Base-by-base conservation (phyloP, 2,329 filamentous ascomycete genomes). In the Didymella keratinophila region DNA sequence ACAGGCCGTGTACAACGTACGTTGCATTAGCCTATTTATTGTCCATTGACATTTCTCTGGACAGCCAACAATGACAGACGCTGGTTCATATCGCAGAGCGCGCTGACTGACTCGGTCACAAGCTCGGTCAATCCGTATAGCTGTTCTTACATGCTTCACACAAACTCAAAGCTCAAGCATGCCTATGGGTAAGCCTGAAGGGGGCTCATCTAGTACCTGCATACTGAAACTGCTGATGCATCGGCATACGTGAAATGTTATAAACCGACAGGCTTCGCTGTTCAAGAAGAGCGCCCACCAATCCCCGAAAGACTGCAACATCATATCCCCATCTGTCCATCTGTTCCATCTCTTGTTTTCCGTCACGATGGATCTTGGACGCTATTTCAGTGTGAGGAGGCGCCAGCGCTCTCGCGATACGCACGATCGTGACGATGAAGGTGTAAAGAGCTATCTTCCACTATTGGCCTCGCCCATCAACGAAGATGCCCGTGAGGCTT, bases 401-500 rank as follows among this genome's bases (percentile, higher is more conserved):
- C 43, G 43, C 23, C 48, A 48, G 27, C 34, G 21, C 10, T 52
- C 55, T 39, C 48, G 37, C 10, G 37, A 57, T 12, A 16, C 27
- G n/a, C 43, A 30, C 18, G 37, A 23, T 16, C 12, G 14, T 3
- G 43, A 57, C 20, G 37, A 42, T n/a, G 50, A 51, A 18, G 55
- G 39, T 6, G 51, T 36, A 12, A 51, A 60, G n/a, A 60, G 47
- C n/a, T 62, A 53, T 39, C 62, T 70, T 10, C 58, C 63, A 12
- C 49, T 69, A 7, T 28, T 70, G 9, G 64, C 64, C 12, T 64
- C 59, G 10, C 66, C 67, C 1, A 62, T 70, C 47, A 70, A 69
- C 42, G 53, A 67, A 51, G 59, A 67, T 56, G 60, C 62, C 12
- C 62, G 60, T 2, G 56, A 69, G 36, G 51, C 58, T 2, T 27